Evolutionary conservation across 2,329 filamentous ascomycete genomes (phyloP), one percentile per base, ranked within the genome.

Genomic region (Clonostachys rosea): DNA sequence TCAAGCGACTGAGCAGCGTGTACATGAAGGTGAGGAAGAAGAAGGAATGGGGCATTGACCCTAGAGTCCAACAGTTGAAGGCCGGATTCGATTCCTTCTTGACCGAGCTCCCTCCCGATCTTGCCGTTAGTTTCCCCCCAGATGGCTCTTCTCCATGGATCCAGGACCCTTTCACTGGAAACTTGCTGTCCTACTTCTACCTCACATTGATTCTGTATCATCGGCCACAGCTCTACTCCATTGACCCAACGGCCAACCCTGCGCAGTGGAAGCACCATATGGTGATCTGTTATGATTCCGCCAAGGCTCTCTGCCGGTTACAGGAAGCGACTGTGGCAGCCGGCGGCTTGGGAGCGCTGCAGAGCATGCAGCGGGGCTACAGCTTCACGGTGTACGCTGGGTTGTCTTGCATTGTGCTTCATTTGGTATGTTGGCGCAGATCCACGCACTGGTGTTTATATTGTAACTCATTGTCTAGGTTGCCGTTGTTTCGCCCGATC

Each of bases 361-460:
- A 94, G 56, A 95, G 86, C 68, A 96, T 96, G 92, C 86, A 92
- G 59, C 81, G 92, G 54, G 92, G 92, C 37, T 91, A 95, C 62
- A 96, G 91, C 66, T 97, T 96, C 59, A 90, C 89, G 6, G 90
- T 97, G n/a, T 97, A 97, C 60, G 84, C 86, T 47, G 83, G 96
- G 24, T 71, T 97, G 42, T 94, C 90, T 1, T 96, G 91, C 70
- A 91, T 92, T 20, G 91, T 96, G 67, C 78, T 97, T 47, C 91
- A 97, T 66, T 68, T 97, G 67, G 92, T 96, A 75, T 67, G 89
- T 79, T 43, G 30, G 39, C 9, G 24, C 8, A 30, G 24, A 9
- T 10, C 24, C 24, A 30, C 24, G 24, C 24, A 30, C 9, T 30
- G 9, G 24, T 30, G 24, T 30, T 30, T 30, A 30, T 30, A 30